Base-by-base conservation (phyloP, 768 basidiomycete species). In the Tulasnella sp. region DNA sequence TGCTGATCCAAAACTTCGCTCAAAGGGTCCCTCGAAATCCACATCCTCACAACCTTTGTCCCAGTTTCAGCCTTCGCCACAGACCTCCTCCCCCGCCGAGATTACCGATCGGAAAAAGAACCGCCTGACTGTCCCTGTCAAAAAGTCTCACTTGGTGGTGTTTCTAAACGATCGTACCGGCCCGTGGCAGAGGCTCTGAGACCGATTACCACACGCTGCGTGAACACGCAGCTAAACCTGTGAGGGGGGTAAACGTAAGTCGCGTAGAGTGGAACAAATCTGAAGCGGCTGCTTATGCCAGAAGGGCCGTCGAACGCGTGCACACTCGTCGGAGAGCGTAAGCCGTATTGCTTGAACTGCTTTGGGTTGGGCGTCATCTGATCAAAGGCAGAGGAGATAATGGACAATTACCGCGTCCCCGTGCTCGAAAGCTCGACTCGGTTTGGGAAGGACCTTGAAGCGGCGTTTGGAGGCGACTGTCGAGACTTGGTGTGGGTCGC, bases 181-280 rank as follows among this genome's bases (percentile, higher is more conserved):
- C 46, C 46, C 46, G 64, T 69, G 64, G 16, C 64, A 69, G 28
- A 37, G 24, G 64, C 64, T 69, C 64, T 20, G 64, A 34, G 12
- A 28, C 28, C 24, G 28, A 28, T 69, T 37, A 28, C 12, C 31
- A 16, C 16, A 69, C 64, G 28, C 24, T 5, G 34, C 1, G 18
- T 69, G 64, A n/a, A 46, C 64, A 69, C 64, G 28, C 34, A 6
- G 18, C 34, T 69, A 28, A 69, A 69, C 31, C 64, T 69, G 24
- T 46, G 46, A 46, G 64, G 64, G n/a, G 60, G 64, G 31, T 37
- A 28, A 69, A 69, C 64, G 64, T 69, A 28, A 69, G 64, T 37
- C 64, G 28, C 64, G 12, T 14, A 4, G 34, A 12, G n/a, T n/a
- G 18, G 64, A 60, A 28, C 7, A n/a, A 60, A n/a, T 60, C 64